Evolutionary conservation across 2,329 filamentous ascomycete genomes (phyloP).

Genomic region (Claviceps humidiphila): DNA sequence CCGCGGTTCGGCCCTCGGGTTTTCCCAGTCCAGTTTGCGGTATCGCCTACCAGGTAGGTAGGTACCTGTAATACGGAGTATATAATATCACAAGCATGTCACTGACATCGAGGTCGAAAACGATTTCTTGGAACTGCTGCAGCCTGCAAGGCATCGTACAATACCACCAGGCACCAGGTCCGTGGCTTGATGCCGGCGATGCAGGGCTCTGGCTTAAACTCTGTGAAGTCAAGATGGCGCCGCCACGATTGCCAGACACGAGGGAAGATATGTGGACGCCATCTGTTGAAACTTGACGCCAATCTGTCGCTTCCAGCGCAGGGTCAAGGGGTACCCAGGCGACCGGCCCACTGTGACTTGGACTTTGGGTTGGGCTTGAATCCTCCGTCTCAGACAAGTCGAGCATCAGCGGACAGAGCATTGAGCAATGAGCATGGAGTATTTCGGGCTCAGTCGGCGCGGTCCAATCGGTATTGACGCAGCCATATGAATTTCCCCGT

Average conservation of each 20-base stretch:
- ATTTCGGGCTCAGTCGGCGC: background rate
- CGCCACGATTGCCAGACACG: background rate
- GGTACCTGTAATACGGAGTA: too few species aligned
- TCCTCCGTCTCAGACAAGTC: background rate
- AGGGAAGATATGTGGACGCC: background rate
- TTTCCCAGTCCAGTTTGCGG: too few species aligned
- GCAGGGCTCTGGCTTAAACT: too few species aligned
- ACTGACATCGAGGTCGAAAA: too few species aligned
- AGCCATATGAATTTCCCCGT: background rate
- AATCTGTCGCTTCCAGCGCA: background rate
- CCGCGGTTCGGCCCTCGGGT: too few species aligned
- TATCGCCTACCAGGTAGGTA: too few species aligned
- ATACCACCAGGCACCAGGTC: too few species aligned
- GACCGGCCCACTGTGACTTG: background rate
- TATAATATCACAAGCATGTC: too few species aligned
- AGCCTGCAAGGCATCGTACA: too few species aligned
- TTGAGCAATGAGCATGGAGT: background rate
- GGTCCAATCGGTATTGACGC: background rate
- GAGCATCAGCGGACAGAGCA: background rate
- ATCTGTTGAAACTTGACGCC: background rate
- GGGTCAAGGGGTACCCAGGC: background rate
- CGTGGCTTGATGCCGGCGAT: too few species aligned
- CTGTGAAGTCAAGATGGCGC: background rate
- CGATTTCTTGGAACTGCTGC: too few species aligned
- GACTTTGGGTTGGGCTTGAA: background rate